Percentiles rank a stretch among this genome's conserved stretches.
phyloP scores from a whole-genome alignment of 768 basidiomycete genomes.

The Cystobasidium tubakii region DNA sequence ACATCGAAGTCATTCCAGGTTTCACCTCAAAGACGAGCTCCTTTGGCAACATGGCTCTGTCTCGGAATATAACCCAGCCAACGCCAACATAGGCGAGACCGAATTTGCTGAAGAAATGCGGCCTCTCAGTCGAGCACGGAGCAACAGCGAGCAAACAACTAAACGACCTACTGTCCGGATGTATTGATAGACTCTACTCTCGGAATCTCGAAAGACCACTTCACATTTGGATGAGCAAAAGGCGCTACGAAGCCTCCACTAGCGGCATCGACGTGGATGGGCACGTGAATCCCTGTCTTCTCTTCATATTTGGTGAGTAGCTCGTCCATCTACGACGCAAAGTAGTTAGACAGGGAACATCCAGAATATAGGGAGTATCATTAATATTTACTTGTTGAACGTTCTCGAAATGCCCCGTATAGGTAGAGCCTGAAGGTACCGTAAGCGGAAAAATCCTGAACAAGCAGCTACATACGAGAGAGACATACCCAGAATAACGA shows the following conservation, averaged over 20 bases:
- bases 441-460: constrained; percentile 4
- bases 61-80: constrained; percentile 65
- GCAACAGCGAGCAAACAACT: background rate
- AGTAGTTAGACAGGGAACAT: no score
- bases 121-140: background rate
- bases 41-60: constrained; percentile 59
- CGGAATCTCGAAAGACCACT: constrained; percentile 47
- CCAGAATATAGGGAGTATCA: background rate
- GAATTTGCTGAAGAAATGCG: constrained; percentile 2
- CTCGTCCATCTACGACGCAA: constrained; percentile 74
- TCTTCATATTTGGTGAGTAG: constrained; percentile 58
- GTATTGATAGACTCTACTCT: constrained; percentile 49
- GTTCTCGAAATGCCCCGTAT: constrained; percentile 57
- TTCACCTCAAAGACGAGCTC: constrained; percentile 62
- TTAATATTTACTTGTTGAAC: background rate
- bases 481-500: constrained; percentile 57
- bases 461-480: no score
- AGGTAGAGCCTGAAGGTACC: constrained; percentile 50
- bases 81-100: constrained; percentile 47
- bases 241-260: constrained; percentile 63
- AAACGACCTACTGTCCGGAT: constrained; percentile 41
- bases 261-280: constrained; percentile 62
- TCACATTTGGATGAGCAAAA: constrained; percentile 51
- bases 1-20: background rate
- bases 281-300: constrained; percentile 53